These are phyloP conservation scores for Purshia tridentata DNA, from an alignment of 306 rosid species.

Conservation along the genomic window DNA sequence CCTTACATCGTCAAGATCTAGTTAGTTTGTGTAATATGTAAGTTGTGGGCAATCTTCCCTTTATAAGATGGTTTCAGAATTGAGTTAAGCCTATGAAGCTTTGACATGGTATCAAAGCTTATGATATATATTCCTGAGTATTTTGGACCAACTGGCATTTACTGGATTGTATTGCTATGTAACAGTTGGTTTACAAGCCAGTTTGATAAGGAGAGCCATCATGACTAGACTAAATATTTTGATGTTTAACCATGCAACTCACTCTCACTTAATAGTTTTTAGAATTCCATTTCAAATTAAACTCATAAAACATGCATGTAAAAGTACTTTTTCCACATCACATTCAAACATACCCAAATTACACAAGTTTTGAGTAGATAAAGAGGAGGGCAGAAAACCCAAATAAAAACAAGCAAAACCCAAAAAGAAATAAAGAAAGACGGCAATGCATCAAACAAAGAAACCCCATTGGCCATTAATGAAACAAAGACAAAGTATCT, in stretches of 20 bases:
- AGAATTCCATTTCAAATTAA: neutral
- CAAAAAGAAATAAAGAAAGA: neutral
- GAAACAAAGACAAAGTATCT: slow-evolving; percentile 19
- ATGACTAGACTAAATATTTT: neutral
- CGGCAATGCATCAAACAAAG: slow-evolving; percentile 18
- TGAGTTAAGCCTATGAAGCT: too few species aligned
- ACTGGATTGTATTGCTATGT: too few species aligned
- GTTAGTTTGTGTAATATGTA: too few species aligned
- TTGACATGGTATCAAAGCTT: too few species aligned
- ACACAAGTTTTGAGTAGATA: neutral
- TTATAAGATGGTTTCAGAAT: too few species aligned
- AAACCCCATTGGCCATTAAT: slow-evolving; percentile 6
- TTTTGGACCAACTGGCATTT: too few species aligned
- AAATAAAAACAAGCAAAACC: neutral
- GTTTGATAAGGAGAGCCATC: too few species aligned
- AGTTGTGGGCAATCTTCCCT: too few species aligned
- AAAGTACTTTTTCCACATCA: neutral
- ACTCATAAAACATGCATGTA: neutral
- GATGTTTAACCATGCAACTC: slow-evolving; percentile 1
- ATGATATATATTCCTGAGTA: too few species aligned
- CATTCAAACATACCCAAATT: neutral
- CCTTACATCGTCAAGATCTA: too few species aligned
- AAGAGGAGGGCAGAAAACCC: neutral
- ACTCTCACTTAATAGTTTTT: neutral
- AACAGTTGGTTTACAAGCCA: too few species aligned